phyloP scores from a whole-genome alignment of 202 grass and related monocot species.

The Saccharum hybrid region DNA sequence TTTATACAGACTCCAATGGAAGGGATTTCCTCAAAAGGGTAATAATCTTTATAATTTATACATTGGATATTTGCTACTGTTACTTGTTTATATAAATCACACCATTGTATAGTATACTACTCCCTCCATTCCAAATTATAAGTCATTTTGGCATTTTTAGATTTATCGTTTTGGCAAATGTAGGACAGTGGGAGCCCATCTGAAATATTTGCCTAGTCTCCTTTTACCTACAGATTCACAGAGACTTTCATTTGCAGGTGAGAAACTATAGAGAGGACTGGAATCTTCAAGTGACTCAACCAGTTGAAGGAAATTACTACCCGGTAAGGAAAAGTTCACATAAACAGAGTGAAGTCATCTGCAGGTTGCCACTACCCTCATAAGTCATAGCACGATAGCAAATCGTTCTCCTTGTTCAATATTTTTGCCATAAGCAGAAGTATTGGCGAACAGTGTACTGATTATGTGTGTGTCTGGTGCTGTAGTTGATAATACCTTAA shows the following conservation, averaged over 20 bases:
- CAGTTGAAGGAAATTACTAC: slow-evolving; percentile 93
- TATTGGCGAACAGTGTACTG: neutral
- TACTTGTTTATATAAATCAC: neutral
- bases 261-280: slow-evolving; percentile 89
- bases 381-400: neutral
- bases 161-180: neutral
- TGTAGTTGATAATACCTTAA: neutral
- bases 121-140: neutral
- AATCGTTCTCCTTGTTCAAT: neutral
- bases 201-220: neutral
- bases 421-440: neutral
- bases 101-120: neutral
- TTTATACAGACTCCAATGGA: slow-evolving; percentile 94
- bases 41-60: slow-evolving; percentile 34
- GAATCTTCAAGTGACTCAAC: slow-evolving; percentile 84
- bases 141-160: neutral
- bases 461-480: neutral
- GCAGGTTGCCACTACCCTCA: neutral
- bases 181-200: too few species aligned
- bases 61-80: neutral
- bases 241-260: slow-evolving; percentile 57
- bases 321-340: slow-evolving; percentile 58
- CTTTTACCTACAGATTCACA: slow-evolving; percentile 31
- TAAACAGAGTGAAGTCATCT: neutral
- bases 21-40: slow-evolving; percentile 96